These are phyloP conservation scores for Teratosphaeria zuluensis DNA, from an alignment of 2,329 filamentous ascomycete species.

Conservation along the genomic window DNA sequence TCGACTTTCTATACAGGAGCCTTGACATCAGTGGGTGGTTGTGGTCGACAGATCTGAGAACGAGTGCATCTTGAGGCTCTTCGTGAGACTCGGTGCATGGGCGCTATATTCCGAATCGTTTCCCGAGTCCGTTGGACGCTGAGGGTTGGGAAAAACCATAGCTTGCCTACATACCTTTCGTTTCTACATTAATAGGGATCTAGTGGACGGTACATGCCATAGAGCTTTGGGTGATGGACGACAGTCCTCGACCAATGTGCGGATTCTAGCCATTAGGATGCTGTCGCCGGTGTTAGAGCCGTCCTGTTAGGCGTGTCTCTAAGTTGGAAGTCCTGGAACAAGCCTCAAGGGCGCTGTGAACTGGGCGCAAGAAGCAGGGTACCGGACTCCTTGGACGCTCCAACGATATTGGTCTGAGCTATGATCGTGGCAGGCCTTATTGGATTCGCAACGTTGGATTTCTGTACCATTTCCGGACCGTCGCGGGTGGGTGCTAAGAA, in stretches of 20 bases:
- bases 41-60: slow-evolving; percentile 95
- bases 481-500: too few relatives aligned
- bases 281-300: background rate
- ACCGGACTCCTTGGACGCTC: too few relatives aligned
- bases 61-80: slow-evolving; percentile 45
- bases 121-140: slow-evolving; percentile 78
- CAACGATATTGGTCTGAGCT: too few relatives aligned
- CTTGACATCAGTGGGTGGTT: slow-evolving; percentile 57
- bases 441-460: too few relatives aligned
- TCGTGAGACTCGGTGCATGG: slow-evolving; percentile 55
- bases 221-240: background rate
- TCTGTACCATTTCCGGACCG: too few relatives aligned
- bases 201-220: background rate
- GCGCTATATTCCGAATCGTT: slow-evolving; percentile 84
- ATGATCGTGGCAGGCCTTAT: too few relatives aligned
- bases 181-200: too few relatives aligned
- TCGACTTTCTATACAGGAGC: slow-evolving; percentile 64
- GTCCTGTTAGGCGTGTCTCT: background rate
- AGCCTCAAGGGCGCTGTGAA: background rate
- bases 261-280: background rate
- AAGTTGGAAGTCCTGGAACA: background rate
- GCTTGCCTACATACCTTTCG: slow-evolving; percentile 9
- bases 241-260: background rate
- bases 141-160: slow-evolving; percentile 62
- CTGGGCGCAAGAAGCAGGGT: background rate